A percentile compares a stretch with the other conserved stretches of the same genome.
These are phyloP conservation scores for Leptographium procerum DNA, from an alignment of 2,329 filamentous ascomycete species.

Conservation along the genomic window DNA sequence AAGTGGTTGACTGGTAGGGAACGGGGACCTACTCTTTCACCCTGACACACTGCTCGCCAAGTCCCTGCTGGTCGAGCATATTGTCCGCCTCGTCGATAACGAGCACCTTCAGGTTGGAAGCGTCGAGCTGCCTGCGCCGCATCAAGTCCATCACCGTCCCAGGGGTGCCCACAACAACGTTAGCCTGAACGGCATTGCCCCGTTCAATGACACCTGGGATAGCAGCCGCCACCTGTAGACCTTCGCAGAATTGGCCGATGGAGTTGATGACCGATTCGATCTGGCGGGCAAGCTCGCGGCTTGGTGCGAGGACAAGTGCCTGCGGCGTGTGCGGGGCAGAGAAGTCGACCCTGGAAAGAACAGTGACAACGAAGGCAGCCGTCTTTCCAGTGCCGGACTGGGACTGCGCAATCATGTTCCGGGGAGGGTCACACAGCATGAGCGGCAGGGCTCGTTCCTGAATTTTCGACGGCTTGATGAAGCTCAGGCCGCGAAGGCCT, in stretches of 20 bases:
- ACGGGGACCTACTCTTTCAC: constrained; percentile 61
- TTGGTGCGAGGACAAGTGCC: constrained; percentile 80
- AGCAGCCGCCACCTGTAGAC: constrained; percentile 66
- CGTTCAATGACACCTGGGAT: constrained; percentile 68
- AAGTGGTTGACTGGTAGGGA: background rate
- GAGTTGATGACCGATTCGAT: constrained; percentile 74
- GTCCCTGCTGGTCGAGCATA: constrained; percentile 91
- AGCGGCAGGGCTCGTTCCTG: constrained; percentile 90
- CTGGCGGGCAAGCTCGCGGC: constrained; percentile 87
- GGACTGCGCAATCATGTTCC: constrained; percentile 96
- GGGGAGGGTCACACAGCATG: constrained; percentile 73
- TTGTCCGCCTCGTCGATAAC: constrained; percentile 97
- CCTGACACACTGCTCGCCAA: constrained; percentile 88
- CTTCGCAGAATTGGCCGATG: constrained; percentile 75
- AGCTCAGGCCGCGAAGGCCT: constrained; percentile 71
- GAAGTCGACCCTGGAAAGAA: constrained; percentile 77
- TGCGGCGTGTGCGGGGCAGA: constrained; percentile 59
- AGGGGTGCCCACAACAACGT: constrained; percentile 84
- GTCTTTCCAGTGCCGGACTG: constrained; percentile 98
- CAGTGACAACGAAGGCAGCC: constrained; percentile 87
- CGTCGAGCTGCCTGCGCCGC: constrained; percentile 62
- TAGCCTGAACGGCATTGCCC: constrained; percentile 56
- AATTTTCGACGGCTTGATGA: constrained; percentile 93
- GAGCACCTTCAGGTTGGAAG: constrained; percentile 62
- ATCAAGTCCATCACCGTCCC: constrained; percentile 87